phyloP scores from a whole-genome alignment of 192 early-diverging fungal genomes.

The Mortierella hygrophila region DNA sequence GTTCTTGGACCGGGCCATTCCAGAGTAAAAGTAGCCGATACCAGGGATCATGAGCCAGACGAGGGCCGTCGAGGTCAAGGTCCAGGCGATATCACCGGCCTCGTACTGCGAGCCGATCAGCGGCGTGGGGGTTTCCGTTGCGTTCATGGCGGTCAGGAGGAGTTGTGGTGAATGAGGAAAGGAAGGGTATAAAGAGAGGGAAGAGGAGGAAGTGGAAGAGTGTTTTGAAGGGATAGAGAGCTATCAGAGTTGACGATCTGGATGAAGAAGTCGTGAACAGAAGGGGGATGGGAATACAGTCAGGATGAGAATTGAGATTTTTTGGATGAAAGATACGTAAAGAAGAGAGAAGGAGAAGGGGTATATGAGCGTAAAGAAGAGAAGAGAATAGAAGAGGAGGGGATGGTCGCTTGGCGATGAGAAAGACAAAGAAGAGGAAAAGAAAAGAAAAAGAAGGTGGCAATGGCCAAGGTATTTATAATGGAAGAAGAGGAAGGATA shows the following conservation, averaged over 20 bases:
- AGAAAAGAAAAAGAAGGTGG: not conserved
- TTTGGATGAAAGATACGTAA: not conserved
- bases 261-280: not conserved
- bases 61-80: conserved; percentile 77
- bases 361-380: not conserved
- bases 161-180: not conserved
- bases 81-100: conserved; percentile 74
- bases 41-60: conserved; percentile 98
- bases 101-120: conserved; percentile 32
- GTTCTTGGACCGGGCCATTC: conserved; percentile 94
- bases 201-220: not conserved
- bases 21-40: conserved; percentile 96
- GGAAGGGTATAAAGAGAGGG: not conserved
- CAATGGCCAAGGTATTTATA: not conserved
- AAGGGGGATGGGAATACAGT: not conserved
- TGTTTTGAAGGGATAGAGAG: not conserved
- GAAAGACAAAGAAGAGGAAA: not conserved
- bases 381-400: not conserved
- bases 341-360: not conserved
- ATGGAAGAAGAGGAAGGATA: not conserved
- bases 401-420: conserved; percentile 8
- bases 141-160: conserved; percentile 11
- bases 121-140: not conserved
- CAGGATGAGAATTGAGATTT: not conserved
- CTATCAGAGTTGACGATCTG: conserved; percentile 8